phyloP scores from a whole-genome alignment of 495 filamentous ascomycete genomes.

The Penicillium verhagenii region DNA sequence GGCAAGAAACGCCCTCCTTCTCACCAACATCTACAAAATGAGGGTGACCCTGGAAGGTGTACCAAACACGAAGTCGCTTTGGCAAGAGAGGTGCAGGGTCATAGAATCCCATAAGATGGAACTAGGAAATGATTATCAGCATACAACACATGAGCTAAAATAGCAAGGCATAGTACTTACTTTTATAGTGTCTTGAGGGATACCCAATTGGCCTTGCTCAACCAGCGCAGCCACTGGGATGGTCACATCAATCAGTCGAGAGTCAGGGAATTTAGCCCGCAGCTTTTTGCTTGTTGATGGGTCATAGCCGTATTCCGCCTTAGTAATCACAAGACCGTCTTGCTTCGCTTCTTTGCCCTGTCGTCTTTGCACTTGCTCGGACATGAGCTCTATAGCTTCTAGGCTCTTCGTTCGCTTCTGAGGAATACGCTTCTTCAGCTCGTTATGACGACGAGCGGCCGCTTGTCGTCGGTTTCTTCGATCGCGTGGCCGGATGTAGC shows the following conservation, averaged over 20 bases:
- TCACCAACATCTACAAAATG: slow-evolving; percentile 47
- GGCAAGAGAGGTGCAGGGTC: slow-evolving; percentile 53
- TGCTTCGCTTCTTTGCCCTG: slow-evolving; percentile 41
- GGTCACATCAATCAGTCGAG: slow-evolving; percentile 44
- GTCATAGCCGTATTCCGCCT: slow-evolving; percentile 44
- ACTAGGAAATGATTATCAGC: slow-evolving; percentile 31
- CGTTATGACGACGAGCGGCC: slow-evolving; percentile 36
- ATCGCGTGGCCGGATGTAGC: slow-evolving; percentile 43
- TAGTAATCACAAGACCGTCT: slow-evolving; percentile 39
- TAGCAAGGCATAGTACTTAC: slow-evolving; percentile 20
- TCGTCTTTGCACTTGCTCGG: slow-evolving; percentile 45
- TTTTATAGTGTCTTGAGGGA: slow-evolving; percentile 41
- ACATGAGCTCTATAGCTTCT: slow-evolving; percentile 53
- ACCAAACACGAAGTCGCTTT: slow-evolving; percentile 55
- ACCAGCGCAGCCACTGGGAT: slow-evolving; percentile 49
- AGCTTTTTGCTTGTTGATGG: slow-evolving; percentile 28
- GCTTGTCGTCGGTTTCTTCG: slow-evolving; percentile 34
- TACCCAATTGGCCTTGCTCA: slow-evolving; percentile 46
- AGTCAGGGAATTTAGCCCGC: slow-evolving; percentile 22
- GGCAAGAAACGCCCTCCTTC: slow-evolving; percentile 41
- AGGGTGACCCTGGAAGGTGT: slow-evolving; percentile 47
- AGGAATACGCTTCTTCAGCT: slow-evolving; percentile 41
- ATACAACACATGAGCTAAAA: not conserved
- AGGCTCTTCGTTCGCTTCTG: slow-evolving; percentile 47
- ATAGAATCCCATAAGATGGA: slow-evolving; percentile 55